Evolutionary conservation across 2,329 filamentous ascomycete species (phyloP).

Genomic region (Colletotrichum salicis): DNA sequence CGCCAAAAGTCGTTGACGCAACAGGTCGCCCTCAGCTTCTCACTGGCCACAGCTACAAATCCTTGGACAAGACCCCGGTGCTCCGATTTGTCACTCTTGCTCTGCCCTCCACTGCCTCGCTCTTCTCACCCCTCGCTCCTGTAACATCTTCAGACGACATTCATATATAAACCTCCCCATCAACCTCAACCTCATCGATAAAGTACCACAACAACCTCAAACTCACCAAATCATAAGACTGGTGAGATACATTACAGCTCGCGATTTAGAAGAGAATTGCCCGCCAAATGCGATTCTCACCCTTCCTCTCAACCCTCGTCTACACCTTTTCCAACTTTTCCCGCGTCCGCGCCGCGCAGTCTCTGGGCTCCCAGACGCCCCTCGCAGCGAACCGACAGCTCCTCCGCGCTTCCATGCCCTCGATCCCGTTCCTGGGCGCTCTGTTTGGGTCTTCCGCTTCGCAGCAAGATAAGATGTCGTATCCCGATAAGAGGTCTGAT

Average conservation of each 20-base stretch:
- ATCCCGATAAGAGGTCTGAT: slow-evolving; percentile 82
- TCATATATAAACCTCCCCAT: slow-evolving; percentile 18
- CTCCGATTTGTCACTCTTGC: slow-evolving; percentile 29
- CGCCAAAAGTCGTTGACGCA: slow-evolving; percentile 34
- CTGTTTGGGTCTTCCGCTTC: slow-evolving; percentile 75
- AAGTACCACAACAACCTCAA: neutral
- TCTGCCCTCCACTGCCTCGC: neutral
- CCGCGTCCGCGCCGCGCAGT: slow-evolving; percentile 47
- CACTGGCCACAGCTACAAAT: slow-evolving; percentile 8
- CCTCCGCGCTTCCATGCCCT: slow-evolving; percentile 72
- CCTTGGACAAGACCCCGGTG: neutral
- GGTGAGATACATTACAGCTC: neutral
- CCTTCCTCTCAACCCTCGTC: slow-evolving; percentile 58
- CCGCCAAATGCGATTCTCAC: slow-evolving; percentile 60
- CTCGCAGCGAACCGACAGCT: slow-evolving; percentile 38
- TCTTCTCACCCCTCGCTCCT: neutral
- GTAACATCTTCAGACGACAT: slow-evolving; percentile 7
- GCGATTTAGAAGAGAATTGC: neutral
- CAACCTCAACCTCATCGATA: neutral
- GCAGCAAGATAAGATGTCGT: slow-evolving; percentile 71
- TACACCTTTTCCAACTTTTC: slow-evolving; percentile 59
- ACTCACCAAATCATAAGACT: neutral
- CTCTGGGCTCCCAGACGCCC: slow-evolving; percentile 39
- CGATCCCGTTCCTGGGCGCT: slow-evolving; percentile 80
- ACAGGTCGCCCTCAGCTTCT: slow-evolving; percentile 5